Evolutionary conservation across 2,329 filamentous ascomycete species (phyloP).

Genomic region (Stachybotrys chlorohalonatus): DNA sequence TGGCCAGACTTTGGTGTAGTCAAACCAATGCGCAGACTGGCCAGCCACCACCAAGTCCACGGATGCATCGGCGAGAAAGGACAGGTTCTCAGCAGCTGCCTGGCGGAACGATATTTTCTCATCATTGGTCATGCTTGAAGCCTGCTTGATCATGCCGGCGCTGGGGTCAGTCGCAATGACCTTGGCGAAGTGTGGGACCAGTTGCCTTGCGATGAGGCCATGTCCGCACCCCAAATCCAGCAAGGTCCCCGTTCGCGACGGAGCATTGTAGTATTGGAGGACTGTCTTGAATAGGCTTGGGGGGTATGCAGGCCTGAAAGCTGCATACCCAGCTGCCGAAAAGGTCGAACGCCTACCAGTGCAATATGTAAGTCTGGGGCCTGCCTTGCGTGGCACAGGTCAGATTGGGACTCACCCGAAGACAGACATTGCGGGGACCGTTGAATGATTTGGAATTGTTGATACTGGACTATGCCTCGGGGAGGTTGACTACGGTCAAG

Average conservation of each 20-base stretch:
- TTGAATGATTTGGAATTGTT: too few species aligned
- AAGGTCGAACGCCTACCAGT: slow-evolving; percentile 42
- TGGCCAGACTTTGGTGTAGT: slow-evolving; percentile 45
- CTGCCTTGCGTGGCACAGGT: background rate
- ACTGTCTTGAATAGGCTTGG: slow-evolving; percentile 42
- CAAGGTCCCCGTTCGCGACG: slow-evolving; percentile 18
- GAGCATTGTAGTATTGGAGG: slow-evolving; percentile 41
- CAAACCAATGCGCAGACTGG: slow-evolving; percentile 61
- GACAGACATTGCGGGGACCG: slow-evolving; percentile 8
- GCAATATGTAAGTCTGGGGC: background rate
- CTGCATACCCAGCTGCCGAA: slow-evolving; percentile 47
- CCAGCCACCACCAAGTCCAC: slow-evolving; percentile 43
- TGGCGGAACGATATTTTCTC: slow-evolving; percentile 39
- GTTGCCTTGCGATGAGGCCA: slow-evolving; percentile 44
- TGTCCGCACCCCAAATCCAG: slow-evolving; percentile 58
- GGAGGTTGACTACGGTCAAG: too few species aligned
- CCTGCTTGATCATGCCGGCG: slow-evolving; percentile 45
- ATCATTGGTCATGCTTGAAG: slow-evolving; percentile 27
- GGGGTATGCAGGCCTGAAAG: slow-evolving; percentile 52
- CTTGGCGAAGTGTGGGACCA: slow-evolving; percentile 41
- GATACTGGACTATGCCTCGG: too few species aligned
- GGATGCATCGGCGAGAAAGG: slow-evolving; percentile 35
- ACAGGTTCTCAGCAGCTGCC: slow-evolving; percentile 44
- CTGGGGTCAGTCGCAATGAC: slow-evolving; percentile 50
- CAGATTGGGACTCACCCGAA: slow-evolving; percentile 11